phyloP scores from a whole-genome alignment of 495 filamentous ascomycete species.

The Apiosordaria backusii region DNA sequence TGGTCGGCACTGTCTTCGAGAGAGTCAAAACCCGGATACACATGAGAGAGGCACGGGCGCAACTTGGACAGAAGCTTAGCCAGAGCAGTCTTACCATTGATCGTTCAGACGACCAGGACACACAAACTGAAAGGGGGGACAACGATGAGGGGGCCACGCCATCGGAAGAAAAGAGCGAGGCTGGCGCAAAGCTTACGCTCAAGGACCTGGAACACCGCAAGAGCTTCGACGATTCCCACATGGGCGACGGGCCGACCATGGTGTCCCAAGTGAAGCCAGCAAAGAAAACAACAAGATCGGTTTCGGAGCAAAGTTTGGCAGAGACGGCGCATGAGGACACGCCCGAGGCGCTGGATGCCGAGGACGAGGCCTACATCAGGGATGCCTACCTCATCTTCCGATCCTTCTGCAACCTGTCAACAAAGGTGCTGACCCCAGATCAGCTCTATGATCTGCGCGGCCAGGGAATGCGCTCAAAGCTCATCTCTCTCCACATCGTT shows the following conservation, averaged over 20 bases:
- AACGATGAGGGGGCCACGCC: constrained; percentile 47
- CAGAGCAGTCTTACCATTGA: constrained; percentile 47
- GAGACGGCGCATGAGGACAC: constrained; percentile 46
- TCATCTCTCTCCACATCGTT: constrained; percentile 90
- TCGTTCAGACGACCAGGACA: constrained; percentile 37
- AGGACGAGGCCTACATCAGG: constrained; percentile 93
- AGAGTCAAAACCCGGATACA: constrained; percentile 81
- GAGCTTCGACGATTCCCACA: constrained; percentile 84
- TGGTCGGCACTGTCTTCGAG: constrained; percentile 98
- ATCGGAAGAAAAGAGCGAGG: constrained; percentile 49
- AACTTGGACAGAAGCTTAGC: constrained; percentile 47
- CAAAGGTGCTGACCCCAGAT: constrained; percentile 81
- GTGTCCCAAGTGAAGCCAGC: constrained; percentile 71
- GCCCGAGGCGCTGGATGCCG: constrained; percentile 70
- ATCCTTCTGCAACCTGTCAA: constrained; percentile 95
- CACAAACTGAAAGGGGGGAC: constrained; percentile 34
- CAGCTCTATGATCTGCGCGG: constrained; percentile 89
- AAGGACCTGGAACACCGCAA: constrained; percentile 94
- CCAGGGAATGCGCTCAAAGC: constrained; percentile 94
- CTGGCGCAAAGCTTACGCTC: constrained; percentile 76
- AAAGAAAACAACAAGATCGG: constrained; percentile 55
- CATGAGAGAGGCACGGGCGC: constrained; percentile 71
- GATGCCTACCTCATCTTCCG: constrained; percentile 97
- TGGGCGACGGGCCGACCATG: constrained; percentile 90
- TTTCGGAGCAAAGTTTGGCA: constrained; percentile 50